Conservation (phyloP, 148 eudicot species). For the Cornus kousa region DNA sequence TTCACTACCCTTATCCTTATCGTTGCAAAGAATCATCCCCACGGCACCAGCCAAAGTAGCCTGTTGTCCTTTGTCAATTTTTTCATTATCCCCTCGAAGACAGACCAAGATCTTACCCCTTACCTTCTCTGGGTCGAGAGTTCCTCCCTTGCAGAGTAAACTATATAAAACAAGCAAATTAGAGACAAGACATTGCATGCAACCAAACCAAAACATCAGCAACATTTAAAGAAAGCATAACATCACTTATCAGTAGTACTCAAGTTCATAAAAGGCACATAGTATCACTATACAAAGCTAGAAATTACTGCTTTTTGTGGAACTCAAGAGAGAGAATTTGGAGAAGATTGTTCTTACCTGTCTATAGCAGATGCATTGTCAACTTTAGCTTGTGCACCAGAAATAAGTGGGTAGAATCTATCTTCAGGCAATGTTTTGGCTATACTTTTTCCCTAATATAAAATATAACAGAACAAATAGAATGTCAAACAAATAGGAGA, state of each 20-base stretch:
- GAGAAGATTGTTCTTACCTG: conserved; percentile 24
- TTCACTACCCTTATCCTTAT: conserved; percentile 21
- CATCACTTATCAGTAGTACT: too few relatives aligned
- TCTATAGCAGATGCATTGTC: conserved; percentile 34
- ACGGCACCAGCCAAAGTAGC: too few relatives aligned
- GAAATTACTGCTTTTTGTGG: too few relatives aligned
- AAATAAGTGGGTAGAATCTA: conserved; percentile 34
- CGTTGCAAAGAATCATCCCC: too few relatives aligned
- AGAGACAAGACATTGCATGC: too few relatives aligned
- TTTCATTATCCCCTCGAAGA: conserved; percentile 34
- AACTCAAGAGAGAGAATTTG: too few relatives aligned
- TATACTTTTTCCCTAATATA: conserved; percentile 45
- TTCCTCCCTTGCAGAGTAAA: conserved; percentile 26
- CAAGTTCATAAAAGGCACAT: too few relatives aligned
- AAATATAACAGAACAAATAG: background rate
- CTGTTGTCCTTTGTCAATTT: conserved; percentile 35
- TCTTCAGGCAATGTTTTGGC: conserved; percentile 29
- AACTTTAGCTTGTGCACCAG: conserved; percentile 37
- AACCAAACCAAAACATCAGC: too few relatives aligned
- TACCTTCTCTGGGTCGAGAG: conserved; percentile 48
- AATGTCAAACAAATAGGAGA: background rate
- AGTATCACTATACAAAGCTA: too few relatives aligned
- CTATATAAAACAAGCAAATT: conserved; percentile 8
- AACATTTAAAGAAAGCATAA: too few relatives aligned
- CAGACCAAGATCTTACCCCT: conserved; percentile 65